Evolutionary conservation across 768 basidiomycete genomes (phyloP).

Genomic region (Fibroporia radiculosa): DNA sequence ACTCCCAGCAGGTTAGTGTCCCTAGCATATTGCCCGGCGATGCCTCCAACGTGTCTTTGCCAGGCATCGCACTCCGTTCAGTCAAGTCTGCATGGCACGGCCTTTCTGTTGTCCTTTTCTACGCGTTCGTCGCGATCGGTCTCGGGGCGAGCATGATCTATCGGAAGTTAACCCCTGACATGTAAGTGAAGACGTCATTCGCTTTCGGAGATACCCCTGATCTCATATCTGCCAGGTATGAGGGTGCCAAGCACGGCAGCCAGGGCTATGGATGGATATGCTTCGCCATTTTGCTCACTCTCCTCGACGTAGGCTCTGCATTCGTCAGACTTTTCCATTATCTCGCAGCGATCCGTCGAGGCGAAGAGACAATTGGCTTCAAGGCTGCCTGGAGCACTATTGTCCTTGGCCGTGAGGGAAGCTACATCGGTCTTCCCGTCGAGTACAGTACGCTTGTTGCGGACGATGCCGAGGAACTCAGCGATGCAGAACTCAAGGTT

Average conservation of each 20-base stretch:
- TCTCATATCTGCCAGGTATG: slow-evolving; percentile 49
- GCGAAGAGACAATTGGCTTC: slow-evolving; percentile 37
- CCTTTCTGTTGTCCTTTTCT: slow-evolving; percentile 55
- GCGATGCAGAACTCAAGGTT: slow-evolving; percentile 36
- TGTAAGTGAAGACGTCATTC: slow-evolving; percentile 42
- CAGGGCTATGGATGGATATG: slow-evolving; percentile 55
- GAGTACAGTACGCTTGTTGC: slow-evolving; percentile 56
- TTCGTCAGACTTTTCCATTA: slow-evolving; percentile 46
- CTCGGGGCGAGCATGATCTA: slow-evolving; percentile 66
- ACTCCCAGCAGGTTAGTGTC: slow-evolving; percentile 64
- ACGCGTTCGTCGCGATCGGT: slow-evolving; percentile 52
- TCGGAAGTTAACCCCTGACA: slow-evolving; percentile 71
- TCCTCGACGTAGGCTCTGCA: slow-evolving; percentile 45
- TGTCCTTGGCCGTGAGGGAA: slow-evolving; percentile 40
- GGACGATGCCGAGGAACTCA: slow-evolving; percentile 53
- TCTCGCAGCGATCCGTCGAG: slow-evolving; percentile 23
- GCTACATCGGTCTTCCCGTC: slow-evolving; percentile 15
- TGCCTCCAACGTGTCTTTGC: slow-evolving; percentile 4
- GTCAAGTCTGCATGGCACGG: slow-evolving; percentile 62
- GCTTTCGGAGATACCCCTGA: too few species aligned
- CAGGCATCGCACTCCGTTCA: slow-evolving; percentile 77
- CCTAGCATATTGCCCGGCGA: background rate
- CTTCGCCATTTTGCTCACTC: slow-evolving; percentile 37
- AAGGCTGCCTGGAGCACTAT: slow-evolving; percentile 50
- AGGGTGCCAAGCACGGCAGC: slow-evolving; percentile 49